Evolutionary conservation across 2,329 filamentous ascomycete genomes (phyloP).

Genomic region (Rutstroemia sydowiana): DNA sequence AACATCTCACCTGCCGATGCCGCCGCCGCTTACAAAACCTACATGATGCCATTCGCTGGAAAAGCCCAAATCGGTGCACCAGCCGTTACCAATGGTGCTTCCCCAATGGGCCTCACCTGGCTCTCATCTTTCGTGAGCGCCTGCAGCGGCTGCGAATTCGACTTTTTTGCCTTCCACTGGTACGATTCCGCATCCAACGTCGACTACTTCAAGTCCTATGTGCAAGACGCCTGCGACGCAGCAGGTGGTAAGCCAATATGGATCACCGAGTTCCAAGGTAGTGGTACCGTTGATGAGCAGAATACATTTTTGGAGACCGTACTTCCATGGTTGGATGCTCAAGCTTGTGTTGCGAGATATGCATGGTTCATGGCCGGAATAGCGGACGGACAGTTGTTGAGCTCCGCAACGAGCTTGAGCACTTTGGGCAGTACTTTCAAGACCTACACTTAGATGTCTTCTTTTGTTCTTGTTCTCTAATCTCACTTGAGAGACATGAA

Average conservation of each 20-base stretch:
- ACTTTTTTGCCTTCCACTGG: constrained; percentile 41
- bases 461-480: not conserved
- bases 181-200: constrained; percentile 33
- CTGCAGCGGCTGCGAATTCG: constrained; percentile 37
- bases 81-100: constrained; percentile 39
- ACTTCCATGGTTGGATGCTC: constrained; percentile 36
- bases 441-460: not conserved
- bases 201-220: constrained; percentile 37
- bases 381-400: not conserved
- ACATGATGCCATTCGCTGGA: constrained; percentile 39
- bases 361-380: constrained; percentile 6
- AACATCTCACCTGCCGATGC: constrained; percentile 36
- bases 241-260: constrained; percentile 30
- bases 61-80: constrained; percentile 40
- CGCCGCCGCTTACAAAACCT: constrained; percentile 33
- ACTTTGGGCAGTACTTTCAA: constrained; percentile 7
- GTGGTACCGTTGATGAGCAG: constrained; percentile 27
- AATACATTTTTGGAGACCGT: constrained; percentile 34
- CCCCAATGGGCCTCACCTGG: constrained; percentile 36
- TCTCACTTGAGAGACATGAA: too few species aligned
- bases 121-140: constrained; percentile 36
- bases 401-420: not conserved
- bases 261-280: constrained; percentile 37
- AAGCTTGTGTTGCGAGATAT: constrained; percentile 15
- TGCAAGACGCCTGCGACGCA: constrained; percentile 31